Percentiles rank a stretch among this genome's conserved stretches.
phyloP scores from a whole-genome alignment of 1,139 yeast species.

The Zhuliangozyma blackwelliae region DNA sequence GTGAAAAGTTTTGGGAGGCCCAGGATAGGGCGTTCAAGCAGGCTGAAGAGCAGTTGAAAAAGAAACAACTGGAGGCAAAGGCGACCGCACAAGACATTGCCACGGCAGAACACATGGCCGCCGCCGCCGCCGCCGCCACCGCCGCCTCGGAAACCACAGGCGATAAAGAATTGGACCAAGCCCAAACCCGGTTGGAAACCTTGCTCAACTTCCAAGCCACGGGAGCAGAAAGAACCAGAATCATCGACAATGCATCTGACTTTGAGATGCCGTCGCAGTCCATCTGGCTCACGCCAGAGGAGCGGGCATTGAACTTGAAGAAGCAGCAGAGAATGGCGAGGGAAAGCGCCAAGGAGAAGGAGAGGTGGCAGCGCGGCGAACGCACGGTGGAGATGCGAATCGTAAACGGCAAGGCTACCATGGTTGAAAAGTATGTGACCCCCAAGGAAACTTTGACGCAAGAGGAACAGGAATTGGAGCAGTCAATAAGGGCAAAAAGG shows the following conservation, averaged over 20 bases:
- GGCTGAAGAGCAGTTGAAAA: conserved; percentile 37
- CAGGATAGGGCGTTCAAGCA: conserved; percentile 61
- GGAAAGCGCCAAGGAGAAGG: conserved; percentile 54
- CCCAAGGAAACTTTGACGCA: conserved; percentile 16
- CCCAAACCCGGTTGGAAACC: conserved; percentile 69
- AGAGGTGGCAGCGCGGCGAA: conserved; percentile 67
- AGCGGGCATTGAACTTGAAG: conserved; percentile 77
- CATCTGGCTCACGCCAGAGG: conserved; percentile 86
- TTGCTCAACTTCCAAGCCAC: conserved; percentile 78
- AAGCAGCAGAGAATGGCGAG: conserved; percentile 72
- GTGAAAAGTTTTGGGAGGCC: conserved; percentile 63
- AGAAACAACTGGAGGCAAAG: conserved; percentile 27
- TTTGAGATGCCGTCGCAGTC: conserved; percentile 59
- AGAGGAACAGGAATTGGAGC: conserved; percentile 27
- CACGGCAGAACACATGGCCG: conserved; percentile 26
- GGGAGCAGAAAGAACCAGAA: conserved; percentile 84
- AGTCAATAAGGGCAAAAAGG: conserved; percentile 17
- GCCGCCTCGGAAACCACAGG: conserved; percentile 20
- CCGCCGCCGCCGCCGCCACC: conserved; percentile 29
- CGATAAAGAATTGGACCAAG: conserved; percentile 36
- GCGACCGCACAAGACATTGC: conserved; percentile 33
- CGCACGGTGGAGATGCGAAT: conserved; percentile 75
- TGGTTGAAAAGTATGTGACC: conserved; percentile 36
- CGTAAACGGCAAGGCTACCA: conserved; percentile 71
- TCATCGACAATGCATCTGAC: conserved; percentile 92